Evolutionary conservation across 1,284 basidiomycete species (phyloP).

Genomic region (Exobasidium cylindrosporum): DNA sequence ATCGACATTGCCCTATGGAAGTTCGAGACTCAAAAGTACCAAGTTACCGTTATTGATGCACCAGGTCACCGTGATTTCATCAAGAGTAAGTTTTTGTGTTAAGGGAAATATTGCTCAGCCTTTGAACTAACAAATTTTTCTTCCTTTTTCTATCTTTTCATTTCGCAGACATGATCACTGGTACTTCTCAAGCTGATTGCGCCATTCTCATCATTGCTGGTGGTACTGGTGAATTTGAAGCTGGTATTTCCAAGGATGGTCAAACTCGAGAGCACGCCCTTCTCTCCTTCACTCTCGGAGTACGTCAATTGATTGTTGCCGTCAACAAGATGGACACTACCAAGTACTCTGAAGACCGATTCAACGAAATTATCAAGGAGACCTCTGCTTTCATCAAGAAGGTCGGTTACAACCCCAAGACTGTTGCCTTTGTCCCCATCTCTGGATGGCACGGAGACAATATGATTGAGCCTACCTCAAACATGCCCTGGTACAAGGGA

Average conservation of each 20-base stretch:
- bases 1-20: slow-evolving; percentile 83
- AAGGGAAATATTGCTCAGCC: background rate
- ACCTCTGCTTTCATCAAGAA: slow-evolving; percentile 99
- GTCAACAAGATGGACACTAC: slow-evolving; percentile 99
- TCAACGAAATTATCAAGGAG: slow-evolving; percentile 99
- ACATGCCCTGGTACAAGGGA: slow-evolving; percentile 99
- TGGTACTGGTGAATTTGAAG: slow-evolving; percentile 99
- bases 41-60: slow-evolving; percentile 83
- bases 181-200: slow-evolving; percentile 49
- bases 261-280: slow-evolving; percentile 99
- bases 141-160: background rate
- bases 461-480: slow-evolving; percentile 82
- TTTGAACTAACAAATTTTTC: background rate
- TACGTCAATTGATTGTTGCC: slow-evolving; percentile 98
- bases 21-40: slow-evolving; percentile 58
- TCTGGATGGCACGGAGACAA: slow-evolving; percentile 99
- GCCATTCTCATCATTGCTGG: slow-evolving; percentile 88
- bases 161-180: slow-evolving; percentile 89
- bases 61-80: slow-evolving; percentile 99
- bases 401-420: slow-evolving; percentile 99
- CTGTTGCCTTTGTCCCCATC: slow-evolving; percentile 97
- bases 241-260: slow-evolving; percentile 99
- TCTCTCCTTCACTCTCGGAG: slow-evolving; percentile 99
- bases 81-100: slow-evolving; percentile 62
- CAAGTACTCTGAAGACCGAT: slow-evolving; percentile 98